phyloP scores from a whole-genome alignment of 768 basidiomycete genomes.

The Pisolithus microcarpus region DNA sequence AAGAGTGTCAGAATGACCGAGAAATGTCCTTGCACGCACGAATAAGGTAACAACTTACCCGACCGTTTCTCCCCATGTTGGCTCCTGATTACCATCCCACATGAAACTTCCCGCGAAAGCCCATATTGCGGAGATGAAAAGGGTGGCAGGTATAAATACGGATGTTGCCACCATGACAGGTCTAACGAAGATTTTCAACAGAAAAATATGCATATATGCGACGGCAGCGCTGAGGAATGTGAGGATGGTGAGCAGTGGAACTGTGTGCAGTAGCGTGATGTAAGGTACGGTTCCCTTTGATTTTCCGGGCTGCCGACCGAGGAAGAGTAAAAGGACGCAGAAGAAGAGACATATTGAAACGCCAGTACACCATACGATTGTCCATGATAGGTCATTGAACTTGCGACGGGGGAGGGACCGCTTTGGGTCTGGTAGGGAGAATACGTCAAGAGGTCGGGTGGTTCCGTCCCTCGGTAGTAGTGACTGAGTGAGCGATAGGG shows the following conservation, averaged over 20 bases:
- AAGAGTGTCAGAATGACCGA: too few species aligned
- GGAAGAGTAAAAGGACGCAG: conserved; percentile 58
- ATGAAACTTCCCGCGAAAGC: conserved; percentile 77
- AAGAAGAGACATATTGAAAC: conserved; percentile 56
- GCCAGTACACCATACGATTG: conserved; percentile 54
- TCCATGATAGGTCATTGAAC: conserved; percentile 71
- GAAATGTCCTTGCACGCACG: background rate
- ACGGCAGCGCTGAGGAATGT: conserved; percentile 62
- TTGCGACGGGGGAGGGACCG: conserved; percentile 61
- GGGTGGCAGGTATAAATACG: conserved; percentile 65
- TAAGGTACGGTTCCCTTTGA: conserved; percentile 41
- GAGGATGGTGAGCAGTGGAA: conserved; percentile 68
- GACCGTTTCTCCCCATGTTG: conserved; percentile 77
- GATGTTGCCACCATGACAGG: conserved; percentile 77
- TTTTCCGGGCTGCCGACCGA: conserved; percentile 37
- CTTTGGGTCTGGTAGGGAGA: conserved; percentile 71
- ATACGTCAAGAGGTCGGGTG: conserved; percentile 58
- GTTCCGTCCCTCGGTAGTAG: conserved; percentile 68
- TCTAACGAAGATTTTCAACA: conserved; percentile 74
- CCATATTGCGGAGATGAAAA: conserved; percentile 72
- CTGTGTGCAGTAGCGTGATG: conserved; percentile 66
- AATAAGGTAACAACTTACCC: conserved; percentile 44
- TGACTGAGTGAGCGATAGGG: conserved; percentile 73
- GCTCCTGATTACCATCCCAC: conserved; percentile 45
- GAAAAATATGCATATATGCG: conserved; percentile 68